Percentiles rank a stretch among this genome's conserved stretches.
phyloP scores from a whole-genome alignment of 495 filamentous ascomycete genomes.

The Sporormia fimetaria region DNA sequence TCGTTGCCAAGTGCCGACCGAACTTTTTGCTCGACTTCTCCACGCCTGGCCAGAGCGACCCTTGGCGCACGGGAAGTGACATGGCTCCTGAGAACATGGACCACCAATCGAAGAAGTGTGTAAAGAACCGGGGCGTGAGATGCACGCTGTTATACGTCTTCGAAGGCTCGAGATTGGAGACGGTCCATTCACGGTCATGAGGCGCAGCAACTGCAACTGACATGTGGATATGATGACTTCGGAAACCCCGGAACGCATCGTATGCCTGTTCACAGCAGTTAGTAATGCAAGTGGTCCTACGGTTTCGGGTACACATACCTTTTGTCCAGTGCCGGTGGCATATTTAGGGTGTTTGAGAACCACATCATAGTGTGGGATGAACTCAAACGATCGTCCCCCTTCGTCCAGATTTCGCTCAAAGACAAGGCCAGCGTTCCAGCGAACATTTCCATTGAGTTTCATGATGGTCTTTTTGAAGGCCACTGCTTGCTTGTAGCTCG shows the following conservation, averaged over 20 bases:
- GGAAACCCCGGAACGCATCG: constrained; percentile 86
- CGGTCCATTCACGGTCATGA: constrained; percentile 65
- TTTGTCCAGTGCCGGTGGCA: constrained; percentile 44
- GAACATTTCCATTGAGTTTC: constrained; percentile 93
- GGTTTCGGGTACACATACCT: constrained; percentile 11
- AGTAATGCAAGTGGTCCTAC: too few relatives aligned
- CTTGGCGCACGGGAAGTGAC: constrained; percentile 89
- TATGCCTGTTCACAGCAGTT: constrained; percentile 45
- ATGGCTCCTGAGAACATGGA: constrained; percentile 88
- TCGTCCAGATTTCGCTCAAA: constrained; percentile 69
- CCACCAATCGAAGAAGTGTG: constrained; percentile 98
- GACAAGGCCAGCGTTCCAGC: constrained; percentile 78
- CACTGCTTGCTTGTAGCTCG: constrained; percentile 58
- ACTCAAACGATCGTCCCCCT: constrained; percentile 65
- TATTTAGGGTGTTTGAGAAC: constrained; percentile 67
- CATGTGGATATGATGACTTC: constrained; percentile 90
- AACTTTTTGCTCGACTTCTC: constrained; percentile 99
- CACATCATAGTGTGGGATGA: constrained; percentile 87
- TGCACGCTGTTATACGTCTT: constrained; percentile 92
- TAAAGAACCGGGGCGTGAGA: constrained; percentile 88
- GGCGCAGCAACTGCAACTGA: constrained; percentile 83
- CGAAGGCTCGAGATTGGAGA: constrained; percentile 58
- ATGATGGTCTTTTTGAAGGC: constrained; percentile 95
- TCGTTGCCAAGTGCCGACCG: constrained; percentile 85
- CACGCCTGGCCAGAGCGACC: constrained; percentile 73